A percentile compares a stretch with the other conserved stretches of the same genome.
Conservation (phyloP, 2,329 filamentous ascomycete genomes). For the Verticillium klebahnii region DNA sequence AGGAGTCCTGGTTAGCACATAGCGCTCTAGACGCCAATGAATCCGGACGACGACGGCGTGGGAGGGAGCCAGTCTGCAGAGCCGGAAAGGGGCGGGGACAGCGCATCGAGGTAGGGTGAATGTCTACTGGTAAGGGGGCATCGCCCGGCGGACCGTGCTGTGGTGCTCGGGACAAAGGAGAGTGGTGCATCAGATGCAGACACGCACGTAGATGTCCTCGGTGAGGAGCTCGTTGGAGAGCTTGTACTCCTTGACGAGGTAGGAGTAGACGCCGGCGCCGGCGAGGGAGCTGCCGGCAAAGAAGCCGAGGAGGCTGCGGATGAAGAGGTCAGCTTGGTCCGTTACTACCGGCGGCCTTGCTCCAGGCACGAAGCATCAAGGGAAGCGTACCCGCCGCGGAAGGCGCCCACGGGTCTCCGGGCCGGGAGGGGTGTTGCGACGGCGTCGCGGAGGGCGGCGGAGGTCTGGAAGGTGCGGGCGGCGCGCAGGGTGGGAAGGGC, state of each 20-base stretch:
- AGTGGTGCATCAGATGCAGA: constrained; percentile 29
- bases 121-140: constrained; percentile 1
- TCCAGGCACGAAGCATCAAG: background rate
- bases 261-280: constrained; percentile 82
- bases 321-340: constrained; percentile 1
- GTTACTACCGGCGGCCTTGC: background rate
- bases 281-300: constrained; percentile 77
- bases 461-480: constrained; percentile 45
- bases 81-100: background rate
- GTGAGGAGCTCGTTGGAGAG: constrained; percentile 88
- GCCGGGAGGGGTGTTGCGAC: constrained; percentile 45
- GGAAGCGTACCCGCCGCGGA: constrained; percentile 53
- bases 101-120: constrained; percentile 1
- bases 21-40: background rate
- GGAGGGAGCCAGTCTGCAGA: background rate
- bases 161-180: background rate
- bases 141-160: background rate
- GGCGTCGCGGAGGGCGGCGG: constrained; percentile 36
- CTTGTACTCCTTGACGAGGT: constrained; percentile 90
- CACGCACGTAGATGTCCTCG: constrained; percentile 91
- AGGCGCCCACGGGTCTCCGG: constrained; percentile 55
- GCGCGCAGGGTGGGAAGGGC: constrained; percentile 20
- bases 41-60: background rate
- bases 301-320: constrained; percentile 78
- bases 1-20: constrained; percentile 1